These are phyloP conservation scores for Polygonum maritimum DNA, from an alignment of 148 eudicot species.

Conservation along the genomic window DNA sequence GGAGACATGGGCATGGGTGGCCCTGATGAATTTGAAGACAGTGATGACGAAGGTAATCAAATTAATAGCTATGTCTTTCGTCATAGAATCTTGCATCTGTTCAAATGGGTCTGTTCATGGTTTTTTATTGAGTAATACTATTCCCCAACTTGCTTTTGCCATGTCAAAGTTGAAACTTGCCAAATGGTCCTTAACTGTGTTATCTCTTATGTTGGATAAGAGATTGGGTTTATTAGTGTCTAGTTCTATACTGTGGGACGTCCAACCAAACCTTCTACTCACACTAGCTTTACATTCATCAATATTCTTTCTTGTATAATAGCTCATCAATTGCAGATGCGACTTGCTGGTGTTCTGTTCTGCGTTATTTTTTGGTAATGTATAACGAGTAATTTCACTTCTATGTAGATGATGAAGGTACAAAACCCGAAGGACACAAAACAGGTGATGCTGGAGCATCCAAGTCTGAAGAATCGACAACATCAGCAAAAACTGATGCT, in stretches of 20 bases:
- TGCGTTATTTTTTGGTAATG: neutral
- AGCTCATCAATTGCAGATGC: neutral
- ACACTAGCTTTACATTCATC: too few species aligned
- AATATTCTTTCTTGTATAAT: neutral
- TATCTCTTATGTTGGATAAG: too few species aligned
- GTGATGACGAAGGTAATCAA: conserved; percentile 50
- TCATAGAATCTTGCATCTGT: neutral
- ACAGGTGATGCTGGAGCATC: conserved; percentile 19
- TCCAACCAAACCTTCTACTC: too few species aligned
- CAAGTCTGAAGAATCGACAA: neutral
- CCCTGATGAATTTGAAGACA: conserved; percentile 54
- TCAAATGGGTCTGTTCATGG: neutral
- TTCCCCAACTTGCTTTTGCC: neutral
- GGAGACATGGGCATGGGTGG: conserved; percentile 40
- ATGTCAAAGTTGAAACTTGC: neutral
- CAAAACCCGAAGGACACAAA: conserved; percentile 39
- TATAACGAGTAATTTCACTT: neutral
- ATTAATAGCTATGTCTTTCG: neutral
- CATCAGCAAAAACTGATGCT: conserved; percentile 4
- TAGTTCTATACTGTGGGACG: too few species aligned
- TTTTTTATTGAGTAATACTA: neutral
- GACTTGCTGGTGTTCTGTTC: neutral
- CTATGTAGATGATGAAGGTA: conserved; percentile 21
- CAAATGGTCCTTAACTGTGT: too few species aligned
- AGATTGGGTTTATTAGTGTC: too few species aligned